These are phyloP conservation scores for Monosporozyma aquatica DNA, from an alignment of 805 yeast genomes.

Conservation along the genomic window DNA sequence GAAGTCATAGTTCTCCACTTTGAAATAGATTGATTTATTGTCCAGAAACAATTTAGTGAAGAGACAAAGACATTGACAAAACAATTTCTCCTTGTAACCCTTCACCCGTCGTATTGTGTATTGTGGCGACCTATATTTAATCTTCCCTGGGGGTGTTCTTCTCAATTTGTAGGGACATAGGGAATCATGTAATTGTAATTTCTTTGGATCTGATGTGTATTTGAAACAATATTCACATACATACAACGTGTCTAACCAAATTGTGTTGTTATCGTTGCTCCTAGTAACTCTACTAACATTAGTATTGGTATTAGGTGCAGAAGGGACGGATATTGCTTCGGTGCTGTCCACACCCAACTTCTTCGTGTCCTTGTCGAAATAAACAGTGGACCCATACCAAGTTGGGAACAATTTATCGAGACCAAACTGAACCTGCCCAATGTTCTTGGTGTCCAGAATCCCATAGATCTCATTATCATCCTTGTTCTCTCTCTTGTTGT, in stretches of 20 bases:
- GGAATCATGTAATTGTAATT: conserved; percentile 42
- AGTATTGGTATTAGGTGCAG: too few species aligned
- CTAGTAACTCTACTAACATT: too few species aligned
- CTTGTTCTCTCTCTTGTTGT: too few species aligned
- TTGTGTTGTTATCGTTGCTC: conserved; percentile 6
- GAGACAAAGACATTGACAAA: conserved; percentile 73
- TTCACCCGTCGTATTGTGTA: conserved; percentile 55
- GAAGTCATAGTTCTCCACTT: conserved; percentile 71
- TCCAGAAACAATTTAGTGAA: conserved; percentile 85
- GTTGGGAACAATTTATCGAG: conserved; percentile 52
- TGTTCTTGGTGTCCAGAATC: conserved; percentile 51
- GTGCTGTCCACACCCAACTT: conserved; percentile 7
- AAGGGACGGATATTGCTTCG: too few species aligned
- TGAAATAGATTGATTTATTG: conserved; percentile 79
- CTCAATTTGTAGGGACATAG: conserved; percentile 36
- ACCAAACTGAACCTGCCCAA: conserved; percentile 59
- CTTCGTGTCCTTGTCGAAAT: conserved; percentile 38
- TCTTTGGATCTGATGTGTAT: conserved; percentile 45
- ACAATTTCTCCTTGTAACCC: conserved; percentile 55
- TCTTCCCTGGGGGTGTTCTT: conserved; percentile 47
- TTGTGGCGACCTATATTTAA: conserved; percentile 53
- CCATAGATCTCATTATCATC: conserved; percentile 38
- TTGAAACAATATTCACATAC: conserved; percentile 83
- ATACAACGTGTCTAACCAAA: conserved; percentile 53
- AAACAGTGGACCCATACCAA: conserved; percentile 84